These are phyloP conservation scores for Colletotrichum sansevieriae DNA, from an alignment of 2,329 filamentous ascomycete species.

Conservation along the genomic window DNA sequence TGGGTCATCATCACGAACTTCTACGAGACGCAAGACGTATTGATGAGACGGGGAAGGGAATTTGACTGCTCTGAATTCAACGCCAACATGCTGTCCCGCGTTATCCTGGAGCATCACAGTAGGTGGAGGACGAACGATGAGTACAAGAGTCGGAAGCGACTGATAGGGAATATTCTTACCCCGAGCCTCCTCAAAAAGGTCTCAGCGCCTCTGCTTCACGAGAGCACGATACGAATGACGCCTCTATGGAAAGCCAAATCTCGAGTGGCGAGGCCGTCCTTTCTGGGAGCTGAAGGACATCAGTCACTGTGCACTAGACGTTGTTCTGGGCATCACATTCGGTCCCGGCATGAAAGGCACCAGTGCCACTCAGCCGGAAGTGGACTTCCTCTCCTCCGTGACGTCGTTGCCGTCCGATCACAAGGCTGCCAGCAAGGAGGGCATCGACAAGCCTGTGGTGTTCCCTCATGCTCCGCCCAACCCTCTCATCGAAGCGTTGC, in stretches of 20 bases:
- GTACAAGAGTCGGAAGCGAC: constrained; percentile 50
- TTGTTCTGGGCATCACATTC: constrained; percentile 49
- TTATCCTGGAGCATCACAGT: constrained; percentile 50
- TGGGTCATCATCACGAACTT: constrained; percentile 51
- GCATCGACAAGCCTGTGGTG: not conserved
- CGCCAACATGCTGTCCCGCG: constrained; percentile 41
- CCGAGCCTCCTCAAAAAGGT: constrained; percentile 49
- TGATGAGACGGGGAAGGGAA: constrained; percentile 49
- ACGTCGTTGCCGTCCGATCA: not conserved
- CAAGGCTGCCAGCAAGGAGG: no score
- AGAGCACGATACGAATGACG: constrained; percentile 48
- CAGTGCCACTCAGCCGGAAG: constrained; percentile 28
- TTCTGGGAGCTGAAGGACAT: constrained; percentile 50
- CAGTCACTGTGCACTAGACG: constrained; percentile 48
- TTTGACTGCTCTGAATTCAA: constrained; percentile 49
- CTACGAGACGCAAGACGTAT: constrained; percentile 51
- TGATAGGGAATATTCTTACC: constrained; percentile 54
- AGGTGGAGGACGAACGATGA: constrained; percentile 48
- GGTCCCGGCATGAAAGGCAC: constrained; percentile 40
- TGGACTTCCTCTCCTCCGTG: constrained; percentile 19
- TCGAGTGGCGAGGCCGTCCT: constrained; percentile 46
- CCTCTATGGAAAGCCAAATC: constrained; percentile 52
- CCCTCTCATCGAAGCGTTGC: constrained; percentile 19
- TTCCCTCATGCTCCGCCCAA: constrained; percentile 18
- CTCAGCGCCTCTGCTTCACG: constrained; percentile 44